Evolutionary conservation across 2,329 filamentous ascomycete genomes (phyloP), one percentile per base, ranked within the genome.

Genomic region (Penicillium sumatraense): DNA sequence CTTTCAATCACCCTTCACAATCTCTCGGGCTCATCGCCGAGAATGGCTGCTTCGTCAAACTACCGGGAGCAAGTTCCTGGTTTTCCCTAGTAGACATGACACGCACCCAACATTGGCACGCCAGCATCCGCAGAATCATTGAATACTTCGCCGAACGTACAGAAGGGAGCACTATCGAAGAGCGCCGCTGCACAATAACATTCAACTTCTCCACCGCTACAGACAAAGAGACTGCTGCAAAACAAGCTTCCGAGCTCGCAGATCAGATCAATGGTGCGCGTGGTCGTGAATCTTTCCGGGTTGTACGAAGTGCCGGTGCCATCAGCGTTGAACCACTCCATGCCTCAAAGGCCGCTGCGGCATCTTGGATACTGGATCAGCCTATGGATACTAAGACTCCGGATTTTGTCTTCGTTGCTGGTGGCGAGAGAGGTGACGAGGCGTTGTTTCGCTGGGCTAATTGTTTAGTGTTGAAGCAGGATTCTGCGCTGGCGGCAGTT

Each of bases 391-490:
- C 42, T 65, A 81, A 83, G 26, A 78, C 78, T 40, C 83, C 91
- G 1, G 90, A 96, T 68, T 97, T 96, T 72, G 75, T 98, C 51
- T 87, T 96, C 78, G 89, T 96, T 7, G 86, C 91, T 21, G 93
- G 93, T 33, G 91, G 96, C 67, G 90, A 92, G 24, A 86, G 93
- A 23, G 91, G 95, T 65, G 91, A 96, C 62, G 93, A 97, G 69
- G 88, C 89, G 68, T 87, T 96, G 33, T 97, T 96, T 77, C 87
- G 87, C 59, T 98, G 93, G 93, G 93, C 93, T n/a, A 96, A 96
- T 75, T 78, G 83, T 23, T 77, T 96, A 9, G 80, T 80, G 16
- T n/a, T 7, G 26, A 20, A 42, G 14, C 20, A 23, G 29, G 6
- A 16, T 14, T 26, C 10, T 46, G 42, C 9, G 8, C 10, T 5